phyloP scores from a whole-genome alignment of 768 basidiomycete genomes.

The Pulveroboletus sp. region DNA sequence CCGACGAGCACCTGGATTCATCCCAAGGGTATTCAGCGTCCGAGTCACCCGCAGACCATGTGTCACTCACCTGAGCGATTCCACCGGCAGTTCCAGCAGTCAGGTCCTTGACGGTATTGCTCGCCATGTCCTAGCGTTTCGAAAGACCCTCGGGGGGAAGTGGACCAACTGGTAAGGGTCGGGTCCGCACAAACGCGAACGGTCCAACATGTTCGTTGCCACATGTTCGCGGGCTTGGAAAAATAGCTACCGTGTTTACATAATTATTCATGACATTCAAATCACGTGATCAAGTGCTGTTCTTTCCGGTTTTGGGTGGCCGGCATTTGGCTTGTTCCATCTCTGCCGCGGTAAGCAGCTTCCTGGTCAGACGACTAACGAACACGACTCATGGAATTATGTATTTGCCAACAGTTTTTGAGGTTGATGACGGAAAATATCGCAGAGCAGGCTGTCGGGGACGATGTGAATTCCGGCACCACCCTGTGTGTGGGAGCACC shows the following conservation, averaged over 20 bases:
- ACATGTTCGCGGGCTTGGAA: conserved; percentile 23
- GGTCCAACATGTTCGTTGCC: conserved; percentile 2
- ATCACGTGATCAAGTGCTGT: conserved; percentile 17
- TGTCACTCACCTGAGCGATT: conserved; percentile 66
- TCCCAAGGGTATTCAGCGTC: conserved; percentile 7
- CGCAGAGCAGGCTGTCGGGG: conserved; percentile 3
- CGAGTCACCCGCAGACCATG: not conserved
- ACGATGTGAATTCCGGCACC: not conserved
- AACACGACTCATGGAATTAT: conserved; percentile 5
- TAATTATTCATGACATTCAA: not conserved
- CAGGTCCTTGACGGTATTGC: conserved; percentile 78
- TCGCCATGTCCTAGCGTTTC: conserved; percentile 23
- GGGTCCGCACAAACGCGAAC: not conserved
- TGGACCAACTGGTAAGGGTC: not conserved
- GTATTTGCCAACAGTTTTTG: not conserved
- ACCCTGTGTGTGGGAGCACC: not conserved
- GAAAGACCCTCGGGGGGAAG: not conserved
- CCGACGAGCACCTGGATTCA: conserved; percentile 71
- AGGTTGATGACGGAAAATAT: conserved; percentile 13
- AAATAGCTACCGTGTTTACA: not conserved
- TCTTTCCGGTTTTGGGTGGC: too few species aligned
- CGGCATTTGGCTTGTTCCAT: not conserved
- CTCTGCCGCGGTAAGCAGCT: conserved; percentile 8
- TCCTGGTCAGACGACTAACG: conserved; percentile 1
- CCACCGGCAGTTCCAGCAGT: conserved; percentile 90